Evolutionary conservation across 257 asterid genomes (phyloP).

Genomic region (Ocimum tenuiflorum): DNA sequence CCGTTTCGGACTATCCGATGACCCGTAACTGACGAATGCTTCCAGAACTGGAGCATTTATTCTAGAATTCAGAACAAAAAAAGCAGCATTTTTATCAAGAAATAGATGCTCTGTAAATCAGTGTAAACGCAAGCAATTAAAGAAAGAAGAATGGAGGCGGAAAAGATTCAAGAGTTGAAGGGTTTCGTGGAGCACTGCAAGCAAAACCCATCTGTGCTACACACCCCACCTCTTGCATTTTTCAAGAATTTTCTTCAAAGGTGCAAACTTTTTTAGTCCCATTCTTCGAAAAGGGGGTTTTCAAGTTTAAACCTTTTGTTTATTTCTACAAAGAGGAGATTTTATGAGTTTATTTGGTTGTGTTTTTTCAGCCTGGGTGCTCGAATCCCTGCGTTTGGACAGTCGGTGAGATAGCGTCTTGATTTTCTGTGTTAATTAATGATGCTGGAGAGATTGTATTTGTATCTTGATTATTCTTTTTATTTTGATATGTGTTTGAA

Average conservation of each 20-base stretch:
- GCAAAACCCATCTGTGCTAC: slow-evolving; percentile 40
- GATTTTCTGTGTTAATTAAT: background rate
- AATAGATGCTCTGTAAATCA: background rate
- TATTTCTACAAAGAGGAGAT: background rate
- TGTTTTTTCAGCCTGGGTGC: slow-evolving; percentile 48
- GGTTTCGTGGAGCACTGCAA: slow-evolving; percentile 39
- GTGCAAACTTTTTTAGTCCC: slow-evolving; percentile 20
- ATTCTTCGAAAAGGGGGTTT: background rate
- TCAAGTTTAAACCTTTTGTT: background rate
- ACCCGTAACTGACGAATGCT: background rate
- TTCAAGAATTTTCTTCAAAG: slow-evolving; percentile 57
- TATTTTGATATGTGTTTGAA: background rate
- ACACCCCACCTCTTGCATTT: slow-evolving; percentile 44
- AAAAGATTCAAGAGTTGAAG: slow-evolving; percentile 39
- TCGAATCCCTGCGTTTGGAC: slow-evolving; percentile 31
- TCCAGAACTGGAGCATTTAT: background rate
- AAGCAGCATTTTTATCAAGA: background rate
- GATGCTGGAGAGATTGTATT: background rate
- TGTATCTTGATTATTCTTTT: background rate
- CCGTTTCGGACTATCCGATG: background rate
- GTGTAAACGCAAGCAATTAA: background rate
- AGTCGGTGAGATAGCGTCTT: slow-evolving; percentile 37
- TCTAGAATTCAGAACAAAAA: background rate
- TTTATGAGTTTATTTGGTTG: background rate
- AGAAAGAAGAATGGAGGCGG: slow-evolving; percentile 34